phyloP scores from a whole-genome alignment of 176 grass and related monocot genomes.

The Hyparrhenia diplandra region DNA sequence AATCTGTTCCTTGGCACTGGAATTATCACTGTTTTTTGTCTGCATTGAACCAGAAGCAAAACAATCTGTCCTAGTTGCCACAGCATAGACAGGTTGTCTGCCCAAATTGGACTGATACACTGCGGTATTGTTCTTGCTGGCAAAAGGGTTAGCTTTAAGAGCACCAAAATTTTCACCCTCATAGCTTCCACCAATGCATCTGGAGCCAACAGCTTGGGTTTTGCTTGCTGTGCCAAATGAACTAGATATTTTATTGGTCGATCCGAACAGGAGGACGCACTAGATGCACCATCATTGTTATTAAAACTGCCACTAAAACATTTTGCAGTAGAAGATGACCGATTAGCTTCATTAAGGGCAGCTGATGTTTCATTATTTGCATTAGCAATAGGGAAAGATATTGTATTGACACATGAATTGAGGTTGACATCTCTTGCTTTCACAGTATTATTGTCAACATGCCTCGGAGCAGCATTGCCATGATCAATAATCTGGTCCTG shows the following conservation, averaged over 20 bases:
- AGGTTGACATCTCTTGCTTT: slow-evolving; percentile 49
- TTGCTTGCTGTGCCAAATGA: slow-evolving; percentile 4
- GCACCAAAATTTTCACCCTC: slow-evolving; percentile 21
- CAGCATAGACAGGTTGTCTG: slow-evolving; percentile 21
- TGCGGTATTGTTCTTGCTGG: slow-evolving; percentile 17
- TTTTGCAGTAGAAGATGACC: slow-evolving; percentile 22
- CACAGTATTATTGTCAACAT: slow-evolving; percentile 15
- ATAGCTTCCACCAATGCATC: slow-evolving; percentile 34
- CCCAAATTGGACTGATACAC: slow-evolving; percentile 21
- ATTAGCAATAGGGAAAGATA: slow-evolving; percentile 46
- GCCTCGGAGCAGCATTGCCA: slow-evolving; percentile 26
- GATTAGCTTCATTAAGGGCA: slow-evolving; percentile 16
- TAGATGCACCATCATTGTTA: slow-evolving; percentile 32
- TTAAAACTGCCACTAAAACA: slow-evolving; percentile 43
- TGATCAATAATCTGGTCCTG: slow-evolving; percentile 34
- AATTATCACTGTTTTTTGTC: slow-evolving; percentile 27
- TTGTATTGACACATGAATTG: slow-evolving; percentile 35
- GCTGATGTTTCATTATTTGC: slow-evolving; percentile 42
- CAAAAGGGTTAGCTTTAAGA: slow-evolving; percentile 28
- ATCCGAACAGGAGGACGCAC: slow-evolving; percentile 27
- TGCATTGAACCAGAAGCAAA: slow-evolving; percentile 13
- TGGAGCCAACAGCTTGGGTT: slow-evolving; percentile 14
- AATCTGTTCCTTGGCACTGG: slow-evolving; percentile 26
- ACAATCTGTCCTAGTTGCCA: slow-evolving; percentile 30
- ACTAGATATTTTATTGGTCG: slow-evolving; percentile 29